Evolutionary conservation across 73 alveolate species (phyloP).

Genomic region (Paramecium tetraurelia): DNA sequence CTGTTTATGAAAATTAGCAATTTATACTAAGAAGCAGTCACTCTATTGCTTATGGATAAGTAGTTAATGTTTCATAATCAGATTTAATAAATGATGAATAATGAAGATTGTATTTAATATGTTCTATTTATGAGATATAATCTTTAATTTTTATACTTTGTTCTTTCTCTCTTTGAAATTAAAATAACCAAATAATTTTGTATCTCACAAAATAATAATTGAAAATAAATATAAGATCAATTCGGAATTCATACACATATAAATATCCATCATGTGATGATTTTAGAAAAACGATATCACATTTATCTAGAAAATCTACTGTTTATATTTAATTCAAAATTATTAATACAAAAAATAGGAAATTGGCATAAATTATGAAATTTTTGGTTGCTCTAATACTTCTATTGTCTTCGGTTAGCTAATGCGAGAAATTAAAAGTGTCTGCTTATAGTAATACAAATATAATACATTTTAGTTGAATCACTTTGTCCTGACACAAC

Average conservation of each 20-base stretch:
- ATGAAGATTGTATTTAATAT: not conserved
- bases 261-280: too few species aligned
- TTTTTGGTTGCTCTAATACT: not conserved
- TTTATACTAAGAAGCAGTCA: not conserved
- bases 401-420: not conserved
- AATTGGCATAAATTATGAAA: not conserved
- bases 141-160: not conserved
- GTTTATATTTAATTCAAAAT: not conserved
- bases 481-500: conserved; percentile 25
- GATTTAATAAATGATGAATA: not conserved
- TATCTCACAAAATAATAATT: too few species aligned
- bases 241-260: too few species aligned
- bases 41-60: not conserved
- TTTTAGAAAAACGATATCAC: too few species aligned
- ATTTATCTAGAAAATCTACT: not conserved
- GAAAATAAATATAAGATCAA: too few species aligned
- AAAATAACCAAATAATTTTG: too few species aligned
- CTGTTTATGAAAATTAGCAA: not conserved
- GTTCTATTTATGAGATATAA: not conserved
- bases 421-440: not conserved
- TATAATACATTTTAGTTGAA: not conserved
- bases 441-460: not conserved
- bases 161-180: not conserved
- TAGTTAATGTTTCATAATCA: not conserved
- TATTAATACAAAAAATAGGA: not conserved